These are phyloP conservation scores for Solanum hybrid DNA, from an alignment of 305 asterid genomes.

Conservation along the genomic window DNA sequence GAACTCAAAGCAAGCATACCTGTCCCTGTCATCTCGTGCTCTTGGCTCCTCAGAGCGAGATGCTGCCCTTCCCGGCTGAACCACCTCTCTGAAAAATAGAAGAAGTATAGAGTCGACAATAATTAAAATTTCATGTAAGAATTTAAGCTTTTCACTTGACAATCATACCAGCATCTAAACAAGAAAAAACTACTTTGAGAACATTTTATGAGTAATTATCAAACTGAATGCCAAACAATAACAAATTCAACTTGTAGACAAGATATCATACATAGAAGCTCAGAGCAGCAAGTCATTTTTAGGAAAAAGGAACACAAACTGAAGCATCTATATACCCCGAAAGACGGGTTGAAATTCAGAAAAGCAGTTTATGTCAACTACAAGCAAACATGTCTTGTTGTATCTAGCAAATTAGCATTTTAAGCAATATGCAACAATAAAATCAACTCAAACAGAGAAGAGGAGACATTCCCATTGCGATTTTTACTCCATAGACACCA, in stretches of 20 bases:
- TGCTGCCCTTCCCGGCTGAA: conserved; percentile 61
- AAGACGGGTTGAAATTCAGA: background rate
- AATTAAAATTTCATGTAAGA: background rate
- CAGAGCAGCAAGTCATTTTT: background rate
- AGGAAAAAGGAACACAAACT: background rate
- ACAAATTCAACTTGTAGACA: background rate
- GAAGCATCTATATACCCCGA: background rate
- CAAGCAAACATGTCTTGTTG: background rate
- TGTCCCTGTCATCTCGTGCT: conserved; percentile 60
- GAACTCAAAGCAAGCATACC: conserved; percentile 22
- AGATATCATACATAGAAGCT: background rate
- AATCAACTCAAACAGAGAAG: background rate
- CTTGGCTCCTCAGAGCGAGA: conserved; percentile 92
- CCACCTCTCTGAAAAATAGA: conserved; percentile 55
- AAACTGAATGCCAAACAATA: background rate
- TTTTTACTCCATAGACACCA: background rate
- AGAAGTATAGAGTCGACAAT: background rate
- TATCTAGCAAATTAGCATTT: background rate
- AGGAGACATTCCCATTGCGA: background rate
- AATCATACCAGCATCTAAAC: background rate
- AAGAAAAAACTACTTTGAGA: background rate
- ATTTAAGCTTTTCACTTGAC: background rate
- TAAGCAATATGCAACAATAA: background rate
- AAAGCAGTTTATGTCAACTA: background rate
- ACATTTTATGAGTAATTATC: background rate